Percentiles rank a stretch among this genome's conserved stretches.
phyloP scores from a whole-genome alignment of 2,329 filamentous ascomycete species.

The Fusarium sacchari region DNA sequence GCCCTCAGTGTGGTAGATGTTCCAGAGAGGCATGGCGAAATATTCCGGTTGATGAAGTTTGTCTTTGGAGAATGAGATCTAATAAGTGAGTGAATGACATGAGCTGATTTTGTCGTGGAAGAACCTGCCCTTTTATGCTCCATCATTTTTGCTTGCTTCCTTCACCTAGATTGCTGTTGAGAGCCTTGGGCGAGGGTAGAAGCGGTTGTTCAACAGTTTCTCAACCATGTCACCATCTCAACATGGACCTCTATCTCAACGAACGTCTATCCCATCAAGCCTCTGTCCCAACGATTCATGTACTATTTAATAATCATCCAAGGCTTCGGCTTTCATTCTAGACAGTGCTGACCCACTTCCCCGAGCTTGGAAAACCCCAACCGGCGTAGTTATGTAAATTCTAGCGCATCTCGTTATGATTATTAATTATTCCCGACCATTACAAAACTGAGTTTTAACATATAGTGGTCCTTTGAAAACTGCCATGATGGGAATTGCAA shows the following conservation, averaged over 20 bases:
- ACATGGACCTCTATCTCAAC: background rate
- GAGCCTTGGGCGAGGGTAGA: background rate
- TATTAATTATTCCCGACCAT: background rate
- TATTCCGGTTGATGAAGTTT: too few relatives aligned
- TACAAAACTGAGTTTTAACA: fast-evolving
- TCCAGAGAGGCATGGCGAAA: background rate
- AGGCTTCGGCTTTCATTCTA: fast-evolving
- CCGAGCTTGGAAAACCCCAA: background rate
- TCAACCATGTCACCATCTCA: background rate
- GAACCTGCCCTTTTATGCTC: background rate
- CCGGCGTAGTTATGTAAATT: background rate
- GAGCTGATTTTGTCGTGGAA: background rate
- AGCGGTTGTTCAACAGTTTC: fast-evolving
- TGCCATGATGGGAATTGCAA: fast-evolving
- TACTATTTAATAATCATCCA: background rate
- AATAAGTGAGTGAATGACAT: background rate
- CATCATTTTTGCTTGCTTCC: fast-evolving
- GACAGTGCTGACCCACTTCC: fast-evolving
- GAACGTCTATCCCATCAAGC: background rate
- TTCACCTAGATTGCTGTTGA: background rate
- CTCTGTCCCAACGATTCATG: background rate
- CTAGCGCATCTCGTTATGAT: fast-evolving
- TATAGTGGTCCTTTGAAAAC: fast-evolving
- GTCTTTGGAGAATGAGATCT: background rate
- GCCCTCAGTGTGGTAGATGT: background rate